Percentiles rank a stretch among this genome's conserved stretches.
Conservation (phyloP, 108 stramenopile genomes). For the Nannochloropsis salina region DNA sequence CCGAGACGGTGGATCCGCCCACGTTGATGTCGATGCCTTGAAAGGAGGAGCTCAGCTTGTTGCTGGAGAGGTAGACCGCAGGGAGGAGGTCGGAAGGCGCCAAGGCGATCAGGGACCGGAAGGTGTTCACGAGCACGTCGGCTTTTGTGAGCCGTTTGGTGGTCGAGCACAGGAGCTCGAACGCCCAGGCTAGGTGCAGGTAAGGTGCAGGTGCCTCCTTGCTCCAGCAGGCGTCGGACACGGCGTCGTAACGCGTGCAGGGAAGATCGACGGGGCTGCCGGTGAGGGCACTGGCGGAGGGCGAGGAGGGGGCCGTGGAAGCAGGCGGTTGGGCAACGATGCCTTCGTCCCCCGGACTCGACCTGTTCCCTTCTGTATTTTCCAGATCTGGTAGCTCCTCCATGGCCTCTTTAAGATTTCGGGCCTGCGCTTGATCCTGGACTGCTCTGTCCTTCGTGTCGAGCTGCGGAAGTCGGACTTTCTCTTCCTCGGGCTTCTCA, state of each 20-base stretch:
- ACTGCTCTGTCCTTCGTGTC: neutral
- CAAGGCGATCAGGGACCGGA: neutral
- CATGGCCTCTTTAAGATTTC: neutral
- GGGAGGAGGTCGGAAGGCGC: neutral
- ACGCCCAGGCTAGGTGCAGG: slow-evolving; percentile 6
- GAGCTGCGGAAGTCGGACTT: neutral
- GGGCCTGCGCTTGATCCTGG: neutral
- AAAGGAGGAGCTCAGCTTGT: slow-evolving; percentile 7
- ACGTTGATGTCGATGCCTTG: neutral
- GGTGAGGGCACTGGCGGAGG: neutral
- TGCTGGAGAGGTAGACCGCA: neutral
- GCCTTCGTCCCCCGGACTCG: neutral
- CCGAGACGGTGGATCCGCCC: neutral
- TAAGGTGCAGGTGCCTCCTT: neutral
- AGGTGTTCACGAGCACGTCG: slow-evolving; percentile 6
- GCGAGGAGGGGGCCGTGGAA: neutral
- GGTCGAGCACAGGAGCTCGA: neutral
- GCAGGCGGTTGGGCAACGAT: neutral
- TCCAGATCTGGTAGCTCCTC: neutral
- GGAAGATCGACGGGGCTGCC: slow-evolving; percentile 14
- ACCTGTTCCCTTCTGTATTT: slow-evolving; percentile 1
- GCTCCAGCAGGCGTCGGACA: neutral
- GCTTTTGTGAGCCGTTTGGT: neutral
- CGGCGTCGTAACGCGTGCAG: neutral
- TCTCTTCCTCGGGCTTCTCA: neutral